Conservation (phyloP, 169 alveolate species). For the Eimeria sp. region DNA sequence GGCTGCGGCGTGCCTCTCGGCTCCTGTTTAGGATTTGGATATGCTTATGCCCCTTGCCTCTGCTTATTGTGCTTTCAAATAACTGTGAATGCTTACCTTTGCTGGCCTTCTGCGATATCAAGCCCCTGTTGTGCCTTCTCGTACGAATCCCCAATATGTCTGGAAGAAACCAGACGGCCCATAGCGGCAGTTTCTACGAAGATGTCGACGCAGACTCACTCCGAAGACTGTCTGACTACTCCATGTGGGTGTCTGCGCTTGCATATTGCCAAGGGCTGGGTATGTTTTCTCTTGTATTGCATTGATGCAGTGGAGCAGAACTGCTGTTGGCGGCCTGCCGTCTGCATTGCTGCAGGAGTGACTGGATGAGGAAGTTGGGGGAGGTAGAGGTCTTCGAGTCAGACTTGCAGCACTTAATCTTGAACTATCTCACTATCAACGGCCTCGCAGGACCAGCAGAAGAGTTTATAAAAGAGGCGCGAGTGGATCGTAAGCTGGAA, state of each 20-base stretch:
- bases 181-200: slow-evolving; percentile 14
- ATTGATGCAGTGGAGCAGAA: background rate
- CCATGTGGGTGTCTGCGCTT: slow-evolving; percentile 20
- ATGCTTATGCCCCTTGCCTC: background rate
- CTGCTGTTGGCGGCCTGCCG: background rate
- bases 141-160: background rate
- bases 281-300: background rate
- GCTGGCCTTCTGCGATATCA: background rate
- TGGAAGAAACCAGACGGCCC: slow-evolving; percentile 1
- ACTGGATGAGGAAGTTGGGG: slow-evolving; percentile 75
- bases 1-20: background rate
- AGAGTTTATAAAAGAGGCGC: slow-evolving; percentile 71
- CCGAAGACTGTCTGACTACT: slow-evolving; percentile 19
- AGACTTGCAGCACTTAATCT: slow-evolving; percentile 75
- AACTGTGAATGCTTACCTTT: background rate
- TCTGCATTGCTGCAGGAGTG: slow-evolving; percentile 36
- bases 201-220: slow-evolving; percentile 11
- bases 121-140: background rate
- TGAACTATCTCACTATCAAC: slow-evolving; percentile 77
- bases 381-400: slow-evolving; percentile 76
- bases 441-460: slow-evolving; percentile 81
- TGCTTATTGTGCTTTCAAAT: background rate
- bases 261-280: background rate
- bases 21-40: background rate
- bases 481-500: slow-evolving; percentile 59